A percentile compares a stretch with the other conserved stretches of the same genome.
These are phyloP conservation scores for Colletotrichum coccodes DNA, from an alignment of 2,329 filamentous ascomycete genomes.

Conservation along the genomic window DNA sequence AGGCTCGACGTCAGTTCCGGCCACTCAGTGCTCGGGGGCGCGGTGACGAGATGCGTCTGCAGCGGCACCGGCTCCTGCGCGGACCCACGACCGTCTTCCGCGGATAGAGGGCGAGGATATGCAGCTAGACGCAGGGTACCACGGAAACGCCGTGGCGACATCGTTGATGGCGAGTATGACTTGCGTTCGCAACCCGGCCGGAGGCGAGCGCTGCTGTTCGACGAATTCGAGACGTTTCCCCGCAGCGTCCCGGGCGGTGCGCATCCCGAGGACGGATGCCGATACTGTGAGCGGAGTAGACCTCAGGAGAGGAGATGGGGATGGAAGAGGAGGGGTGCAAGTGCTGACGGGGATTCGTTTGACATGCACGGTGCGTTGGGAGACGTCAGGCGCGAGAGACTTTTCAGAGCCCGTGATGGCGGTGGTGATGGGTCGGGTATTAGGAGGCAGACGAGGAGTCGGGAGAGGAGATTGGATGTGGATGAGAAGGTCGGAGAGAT, in stretches of 20 bases:
- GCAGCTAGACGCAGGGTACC: neutral
- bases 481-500: constrained; percentile 19
- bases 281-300: neutral
- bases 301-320: neutral
- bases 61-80: neutral
- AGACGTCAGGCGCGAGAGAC: neutral
- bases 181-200: neutral
- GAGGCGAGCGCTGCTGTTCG: neutral
- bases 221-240: neutral
- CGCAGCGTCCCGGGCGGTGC: neutral
- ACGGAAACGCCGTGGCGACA: no score
- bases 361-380: constrained; percentile 8
- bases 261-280: neutral
- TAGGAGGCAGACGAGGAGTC: constrained; percentile 1
- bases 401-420: neutral
- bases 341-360: neutral
- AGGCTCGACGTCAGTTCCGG: neutral
- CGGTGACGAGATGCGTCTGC: neutral
- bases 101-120: neutral
- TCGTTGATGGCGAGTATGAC: neutral
- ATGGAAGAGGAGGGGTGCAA: neutral
- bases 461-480: constrained; percentile 13
- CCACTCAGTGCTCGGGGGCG: neutral
- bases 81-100: neutral
- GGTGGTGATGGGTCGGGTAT: neutral